Evolutionary conservation across 371 early-diverging fungal genomes (phyloP), one percentile per base, ranked within the genome.

Genomic region (Apophysomyces variabilis): DNA sequence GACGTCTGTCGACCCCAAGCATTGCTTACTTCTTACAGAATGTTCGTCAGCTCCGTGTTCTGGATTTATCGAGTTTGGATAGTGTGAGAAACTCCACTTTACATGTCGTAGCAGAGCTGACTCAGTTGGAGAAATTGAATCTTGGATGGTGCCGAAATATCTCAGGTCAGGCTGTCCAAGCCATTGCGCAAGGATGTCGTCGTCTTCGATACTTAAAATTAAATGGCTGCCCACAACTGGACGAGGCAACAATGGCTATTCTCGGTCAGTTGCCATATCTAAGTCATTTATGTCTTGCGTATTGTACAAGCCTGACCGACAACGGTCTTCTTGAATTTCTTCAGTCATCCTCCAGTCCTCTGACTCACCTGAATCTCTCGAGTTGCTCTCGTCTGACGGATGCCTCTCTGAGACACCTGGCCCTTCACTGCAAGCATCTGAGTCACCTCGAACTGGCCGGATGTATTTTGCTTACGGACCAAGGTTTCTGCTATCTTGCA

Each of bases 81-180:
- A 71, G 72, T 7, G 78, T 87, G 58, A 84, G 78, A 63, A 74
- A 82, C 57, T 63, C 70, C 1, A 82, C 83, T 0, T 75, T 87
- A 9, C 75, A 76, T n/a, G 62, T 70, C 59, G 65, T 79, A 18
- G 71, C 69, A 1, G 64, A 67, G 36, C 75, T 79, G 8, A 71
- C 70, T 0, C 65, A 70, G 16, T 64, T 87, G 4, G 76, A 80
- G 41, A 69, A 68, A 39, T 71, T 87, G 4, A 84, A 86, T 45
- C 38, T 87, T 8, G 78, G 76, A 11, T 86, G 86, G 85, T 87
- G 87, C 58, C 72, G 78, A 7, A 81, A 86, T 45, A 79, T 87
- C 58, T 80, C 83, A 6, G 85, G 84, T 0, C 57, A 67, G 1
- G 87, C 84, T 5, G 59, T 84, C 1, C 67, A 69, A 8, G 66